Evolutionary conservation across 495 filamentous ascomycete genomes (phyloP), one percentile per base, ranked within the genome.

Genomic region (Thermothielavioides terrestris): DNA sequence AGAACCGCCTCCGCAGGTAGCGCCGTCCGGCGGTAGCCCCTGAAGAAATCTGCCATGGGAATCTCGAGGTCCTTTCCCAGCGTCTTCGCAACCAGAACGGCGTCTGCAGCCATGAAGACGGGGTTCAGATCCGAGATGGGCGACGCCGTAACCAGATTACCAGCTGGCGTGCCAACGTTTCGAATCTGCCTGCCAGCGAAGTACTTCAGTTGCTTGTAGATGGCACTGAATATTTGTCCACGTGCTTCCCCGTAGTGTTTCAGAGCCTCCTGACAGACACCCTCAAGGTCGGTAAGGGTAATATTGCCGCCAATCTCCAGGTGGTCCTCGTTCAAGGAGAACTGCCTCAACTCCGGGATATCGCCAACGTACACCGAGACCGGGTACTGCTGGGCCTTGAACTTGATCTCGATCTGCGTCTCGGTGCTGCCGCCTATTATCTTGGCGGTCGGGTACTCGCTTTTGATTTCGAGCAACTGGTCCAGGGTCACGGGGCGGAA

Each of bases 381-480:
- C 10, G 81, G 78, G 63, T 95, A 98, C 57, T 88, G 81, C 78
- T 94, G 81, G 2, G 81, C 88, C 72, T 98, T 97, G 76, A 98
- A 98, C 62, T 95, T 96, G 68, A 94, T 84, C 66, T 98, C 92
- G 45, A 98, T 96, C 64, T 96, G 92, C 0, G 91, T 97, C 68
- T 98, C 92, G 4, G 88, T 94, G 63, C 88, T 94, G 35, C 92
- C 92, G 22, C 90, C 91, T 52, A 98, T 95, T 49, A 98, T 77
- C 68, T 98, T 98, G 2, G 91, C 87, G 5, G 82, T 80, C 0
- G 90, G 92, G 52, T 89, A 83, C 0, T 80, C 80, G 56, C 71
- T 80, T 71, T 95, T 96, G 66, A 98, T 94, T 56, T 95, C 83
- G 21, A 98, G 69, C 20, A 98, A 71, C 60, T 98, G 89, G 20